Percentiles rank a stretch among this genome's conserved stretches.
phyloP scores from a whole-genome alignment of 257 asterid species.

The Rehmannia glutinosa region DNA sequence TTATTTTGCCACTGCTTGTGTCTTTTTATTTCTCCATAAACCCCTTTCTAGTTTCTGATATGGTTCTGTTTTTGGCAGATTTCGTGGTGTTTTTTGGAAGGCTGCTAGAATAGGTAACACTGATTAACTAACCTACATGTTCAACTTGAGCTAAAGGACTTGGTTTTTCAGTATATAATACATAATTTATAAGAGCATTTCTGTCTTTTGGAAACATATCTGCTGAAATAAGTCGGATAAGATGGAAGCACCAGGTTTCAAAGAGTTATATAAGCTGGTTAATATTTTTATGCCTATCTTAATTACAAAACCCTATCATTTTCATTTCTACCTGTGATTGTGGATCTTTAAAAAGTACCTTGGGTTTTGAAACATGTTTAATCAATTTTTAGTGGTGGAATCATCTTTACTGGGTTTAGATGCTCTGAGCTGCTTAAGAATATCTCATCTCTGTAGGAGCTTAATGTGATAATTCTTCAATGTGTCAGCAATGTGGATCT shows the following conservation, averaged over 20 bases:
- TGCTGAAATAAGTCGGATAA: background rate
- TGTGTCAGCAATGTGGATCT: background rate
- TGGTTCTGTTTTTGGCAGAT: constrained; percentile 32
- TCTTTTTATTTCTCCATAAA: background rate
- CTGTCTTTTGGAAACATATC: background rate
- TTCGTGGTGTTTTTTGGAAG: constrained; percentile 59
- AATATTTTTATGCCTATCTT: background rate
- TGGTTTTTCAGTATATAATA: constrained; percentile 9
- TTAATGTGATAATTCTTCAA: background rate
- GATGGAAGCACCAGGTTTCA: background rate
- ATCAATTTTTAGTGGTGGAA: background rate
- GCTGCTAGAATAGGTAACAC: constrained; percentile 58
- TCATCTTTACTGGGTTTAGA: constrained; percentile 1
- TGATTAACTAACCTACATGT: background rate
- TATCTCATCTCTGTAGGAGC: background rate
- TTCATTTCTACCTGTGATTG: background rate
- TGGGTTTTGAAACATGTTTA: background rate
- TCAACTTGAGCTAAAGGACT: background rate
- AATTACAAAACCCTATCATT: background rate
- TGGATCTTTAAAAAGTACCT: background rate
- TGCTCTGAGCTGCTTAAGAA: background rate
- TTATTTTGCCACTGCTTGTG: background rate
- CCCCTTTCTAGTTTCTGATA: constrained; percentile 11
- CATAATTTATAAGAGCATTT: background rate
- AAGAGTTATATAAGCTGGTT: background rate